phyloP scores from a whole-genome alignment of 495 filamentous ascomycete species.

The Annulohypoxylon maeteangense region DNA sequence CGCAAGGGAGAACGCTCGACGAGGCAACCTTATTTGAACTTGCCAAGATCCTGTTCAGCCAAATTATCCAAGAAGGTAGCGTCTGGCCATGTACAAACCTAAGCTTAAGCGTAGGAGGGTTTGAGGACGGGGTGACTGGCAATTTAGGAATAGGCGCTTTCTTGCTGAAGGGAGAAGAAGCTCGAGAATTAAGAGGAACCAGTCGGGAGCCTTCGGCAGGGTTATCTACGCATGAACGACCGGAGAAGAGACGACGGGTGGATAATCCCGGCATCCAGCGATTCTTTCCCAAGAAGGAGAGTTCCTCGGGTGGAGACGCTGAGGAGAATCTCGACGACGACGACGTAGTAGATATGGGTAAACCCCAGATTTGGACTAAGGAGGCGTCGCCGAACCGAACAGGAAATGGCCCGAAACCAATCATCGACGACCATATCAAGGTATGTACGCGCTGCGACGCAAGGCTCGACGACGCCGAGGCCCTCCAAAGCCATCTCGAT shows the following conservation, averaged over 20 bases:
- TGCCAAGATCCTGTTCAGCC: slow-evolving; percentile 77
- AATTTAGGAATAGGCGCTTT: slow-evolving; percentile 90
- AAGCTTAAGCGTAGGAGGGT: slow-evolving; percentile 84
- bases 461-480: slow-evolving; percentile 61
- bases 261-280: slow-evolving; percentile 64
- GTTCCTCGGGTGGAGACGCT: slow-evolving; percentile 41
- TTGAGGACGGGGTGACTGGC: slow-evolving; percentile 84
- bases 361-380: slow-evolving; percentile 33
- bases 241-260: slow-evolving; percentile 64
- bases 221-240: slow-evolving; percentile 47
- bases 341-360: slow-evolving; percentile 39
- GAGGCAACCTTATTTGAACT: slow-evolving; percentile 80
- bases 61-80: slow-evolving; percentile 78
- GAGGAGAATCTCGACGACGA: slow-evolving; percentile 44
- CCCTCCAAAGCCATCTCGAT: slow-evolving; percentile 83
- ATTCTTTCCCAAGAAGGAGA: slow-evolving; percentile 64
- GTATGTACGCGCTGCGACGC: slow-evolving; percentile 74
- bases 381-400: slow-evolving; percentile 38
- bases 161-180: slow-evolving; percentile 80
- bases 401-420: slow-evolving; percentile 51
- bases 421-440: slow-evolving; percentile 58
- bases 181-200: slow-evolving; percentile 57
- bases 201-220: slow-evolving; percentile 46
- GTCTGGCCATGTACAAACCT: slow-evolving; percentile 91
- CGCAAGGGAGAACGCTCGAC: slow-evolving; percentile 75